Evolutionary conservation across 306 rosid species (phyloP).

Genomic region (Dryas drummondii): DNA sequence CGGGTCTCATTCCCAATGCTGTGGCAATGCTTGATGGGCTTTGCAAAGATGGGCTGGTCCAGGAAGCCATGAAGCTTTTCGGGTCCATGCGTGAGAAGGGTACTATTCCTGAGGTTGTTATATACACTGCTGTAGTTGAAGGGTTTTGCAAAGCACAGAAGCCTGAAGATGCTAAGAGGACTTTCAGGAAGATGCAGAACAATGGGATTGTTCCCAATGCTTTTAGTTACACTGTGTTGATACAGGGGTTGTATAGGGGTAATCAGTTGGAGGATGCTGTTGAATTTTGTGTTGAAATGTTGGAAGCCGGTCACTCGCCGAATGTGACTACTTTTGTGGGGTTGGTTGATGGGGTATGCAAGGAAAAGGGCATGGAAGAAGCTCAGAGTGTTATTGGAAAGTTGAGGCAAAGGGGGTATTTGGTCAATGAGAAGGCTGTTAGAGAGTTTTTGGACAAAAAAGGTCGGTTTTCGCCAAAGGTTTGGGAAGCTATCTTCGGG

Average conservation of each 20-base stretch:
- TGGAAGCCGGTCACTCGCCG: slow-evolving; percentile 76
- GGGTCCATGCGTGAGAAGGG: slow-evolving; percentile 87
- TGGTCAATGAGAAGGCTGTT: slow-evolving; percentile 66
- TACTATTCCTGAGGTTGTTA: slow-evolving; percentile 82
- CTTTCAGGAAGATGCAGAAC: slow-evolving; percentile 81
- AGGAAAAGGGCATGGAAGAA: slow-evolving; percentile 61
- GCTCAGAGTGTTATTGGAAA: slow-evolving; percentile 49
- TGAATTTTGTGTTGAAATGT: slow-evolving; percentile 79
- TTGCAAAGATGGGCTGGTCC: slow-evolving; percentile 92
- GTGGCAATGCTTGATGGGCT: slow-evolving; percentile 97
- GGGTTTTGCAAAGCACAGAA: slow-evolving; percentile 75
- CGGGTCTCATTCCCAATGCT: slow-evolving; percentile 89
- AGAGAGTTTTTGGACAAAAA: slow-evolving; percentile 70
- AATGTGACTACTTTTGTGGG: slow-evolving; percentile 74
- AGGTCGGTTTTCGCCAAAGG: slow-evolving; percentile 47
- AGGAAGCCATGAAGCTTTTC: slow-evolving; percentile 92
- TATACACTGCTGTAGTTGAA: slow-evolving; percentile 91
- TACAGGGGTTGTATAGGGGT: slow-evolving; percentile 67
- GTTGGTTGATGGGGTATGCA: slow-evolving; percentile 58
- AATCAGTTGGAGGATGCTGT: slow-evolving; percentile 49
- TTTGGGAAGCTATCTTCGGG: slow-evolving; percentile 79
- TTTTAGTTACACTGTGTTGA: slow-evolving; percentile 64
- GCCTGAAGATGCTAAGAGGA: slow-evolving; percentile 68
- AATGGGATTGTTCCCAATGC: slow-evolving; percentile 76
- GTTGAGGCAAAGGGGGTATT: slow-evolving; percentile 66